Evolutionary conservation across 768 basidiomycete genomes (phyloP), one percentile per base, ranked within the genome.

Genomic region (Chalciporus sphaerocephalus): DNA sequence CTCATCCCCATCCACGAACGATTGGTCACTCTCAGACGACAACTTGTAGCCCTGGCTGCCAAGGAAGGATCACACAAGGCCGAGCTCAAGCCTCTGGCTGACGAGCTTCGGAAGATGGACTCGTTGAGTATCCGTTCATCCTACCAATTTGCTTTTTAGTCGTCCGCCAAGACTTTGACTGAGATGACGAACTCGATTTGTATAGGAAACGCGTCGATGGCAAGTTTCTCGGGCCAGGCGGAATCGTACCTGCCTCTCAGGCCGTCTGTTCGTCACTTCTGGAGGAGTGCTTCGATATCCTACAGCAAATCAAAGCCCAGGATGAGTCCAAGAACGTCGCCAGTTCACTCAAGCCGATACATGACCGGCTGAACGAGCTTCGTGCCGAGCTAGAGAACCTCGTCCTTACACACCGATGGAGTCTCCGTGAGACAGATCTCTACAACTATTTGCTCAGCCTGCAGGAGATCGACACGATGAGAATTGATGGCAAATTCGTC

Each of bases 371-470:
- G 56, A 79, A 73, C 49, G 87, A 88, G 57, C 83, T 98, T 57
- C 80, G 93, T 43, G 72, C 79, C 6, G 90, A 97, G 64, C 74
- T 99, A 42, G 96, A 99, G 70, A 82, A 85, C 52, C 72, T 99
- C 55, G 90, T 88, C 23, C 73, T 98, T 54, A 98, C 96, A 1
- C 96, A 95, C 64, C 84, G 96, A 27, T 99, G 96, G 96, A 97
- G 86, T 49, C 71, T 99, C 44, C 76, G 94, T 34, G 96, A 99
- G 74, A 92, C 90, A 1, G 92, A 95, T 57, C 70, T 95, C 17
- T 92, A 81, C 76, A 97, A 92, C 67, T 98, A 95, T 67, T 90
- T 91, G 17, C 73, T 92, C 42, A 90, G 90, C 62, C 69, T 99
- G 50, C 86, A 93, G 59, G 94, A 98, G 66, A 94, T 99, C 32